A percentile compares a stretch with the other conserved stretches of the same genome.
These are phyloP conservation scores for Aschersonia sp. DNA, from an alignment of 2,329 filamentous ascomycete genomes.

Conservation along the genomic window DNA sequence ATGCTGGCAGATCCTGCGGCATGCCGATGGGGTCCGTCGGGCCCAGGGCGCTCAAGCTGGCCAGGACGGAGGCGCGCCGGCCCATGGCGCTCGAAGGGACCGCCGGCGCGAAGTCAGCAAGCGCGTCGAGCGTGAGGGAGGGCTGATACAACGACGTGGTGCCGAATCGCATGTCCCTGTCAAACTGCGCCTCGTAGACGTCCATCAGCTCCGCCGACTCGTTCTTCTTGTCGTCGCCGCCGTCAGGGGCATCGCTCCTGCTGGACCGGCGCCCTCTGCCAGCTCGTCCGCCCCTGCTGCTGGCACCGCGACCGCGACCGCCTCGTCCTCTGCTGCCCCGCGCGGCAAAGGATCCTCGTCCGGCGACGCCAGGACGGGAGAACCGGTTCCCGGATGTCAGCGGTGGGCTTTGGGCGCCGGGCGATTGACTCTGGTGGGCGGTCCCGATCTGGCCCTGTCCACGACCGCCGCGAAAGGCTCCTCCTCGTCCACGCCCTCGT, in stretches of 20 bases:
- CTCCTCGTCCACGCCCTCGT: constrained; percentile 6
- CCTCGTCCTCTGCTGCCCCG: constrained; percentile 1
- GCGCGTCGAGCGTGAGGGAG: constrained; percentile 15
- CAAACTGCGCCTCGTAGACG: constrained; percentile 18
- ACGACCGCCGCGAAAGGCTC: constrained; percentile 11
- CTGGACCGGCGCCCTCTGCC: constrained; percentile 6
- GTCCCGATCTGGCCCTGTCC: constrained; percentile 3
- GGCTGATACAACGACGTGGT: constrained; percentile 16
- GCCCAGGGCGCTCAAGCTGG: constrained; percentile 20
- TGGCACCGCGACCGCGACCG: constrained; percentile 7
- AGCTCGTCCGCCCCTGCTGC: neutral
- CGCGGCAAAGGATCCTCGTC: constrained; percentile 1
- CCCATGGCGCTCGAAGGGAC: constrained; percentile 13
- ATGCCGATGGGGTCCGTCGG: constrained; percentile 19
- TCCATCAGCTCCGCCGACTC: constrained; percentile 11
- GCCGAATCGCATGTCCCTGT: constrained; percentile 20
- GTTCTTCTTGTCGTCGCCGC: constrained; percentile 5
- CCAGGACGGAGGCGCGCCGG: constrained; percentile 17
- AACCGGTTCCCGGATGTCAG: constrained; percentile 7
- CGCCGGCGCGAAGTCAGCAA: constrained; percentile 16
- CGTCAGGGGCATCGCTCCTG: constrained; percentile 9
- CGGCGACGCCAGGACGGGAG: constrained; percentile 3
- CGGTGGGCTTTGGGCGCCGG: constrained; percentile 1
- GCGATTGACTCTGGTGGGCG: neutral
- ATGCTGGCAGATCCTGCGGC: constrained; percentile 14